Percentiles rank a stretch among this genome's conserved stretches.
These are phyloP conservation scores for Sphagnum magellanicum DNA, from an alignment of 228 moss, liverwort and hornwort genomes.

Conservation along the genomic window DNA sequence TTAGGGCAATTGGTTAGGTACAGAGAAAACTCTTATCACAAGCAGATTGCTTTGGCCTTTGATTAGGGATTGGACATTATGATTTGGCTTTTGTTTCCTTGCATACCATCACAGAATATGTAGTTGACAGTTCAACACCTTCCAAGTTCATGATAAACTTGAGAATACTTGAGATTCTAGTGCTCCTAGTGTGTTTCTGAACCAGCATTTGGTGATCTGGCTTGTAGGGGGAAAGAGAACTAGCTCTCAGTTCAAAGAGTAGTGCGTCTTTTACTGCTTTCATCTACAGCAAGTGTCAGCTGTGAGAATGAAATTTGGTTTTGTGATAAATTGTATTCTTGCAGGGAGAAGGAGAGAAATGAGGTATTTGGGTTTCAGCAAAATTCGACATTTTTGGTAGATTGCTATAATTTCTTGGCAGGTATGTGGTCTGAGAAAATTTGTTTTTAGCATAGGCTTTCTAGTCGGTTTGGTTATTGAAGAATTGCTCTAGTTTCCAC, in stretches of 20 bases:
- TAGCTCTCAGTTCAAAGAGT: not conserved
- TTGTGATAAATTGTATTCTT: not conserved
- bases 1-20: too few species aligned
- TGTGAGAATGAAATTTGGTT: too few species aligned
- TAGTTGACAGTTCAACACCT: too few species aligned
- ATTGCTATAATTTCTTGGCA: constrained; percentile 23
- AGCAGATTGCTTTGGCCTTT: too few species aligned
- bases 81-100: too few species aligned
- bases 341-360: constrained; percentile 48
- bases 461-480: not conserved
- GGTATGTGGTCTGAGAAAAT: not conserved
- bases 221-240: not conserved
- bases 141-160: too few species aligned
- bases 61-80: too few species aligned
- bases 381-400: constrained; percentile 19
- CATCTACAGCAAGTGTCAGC: not conserved
- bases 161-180: too few species aligned
- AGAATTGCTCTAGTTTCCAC: not conserved
- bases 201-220: not conserved
- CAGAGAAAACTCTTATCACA: too few species aligned
- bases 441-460: not conserved
- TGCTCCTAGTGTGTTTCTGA: not conserved
- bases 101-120: too few species aligned
- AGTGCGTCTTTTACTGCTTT: not conserved
- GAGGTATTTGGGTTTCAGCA: constrained; percentile 35